Evolutionary conservation across 495 filamentous ascomycete species (phyloP).

Genomic region (Penicillium canariense): DNA sequence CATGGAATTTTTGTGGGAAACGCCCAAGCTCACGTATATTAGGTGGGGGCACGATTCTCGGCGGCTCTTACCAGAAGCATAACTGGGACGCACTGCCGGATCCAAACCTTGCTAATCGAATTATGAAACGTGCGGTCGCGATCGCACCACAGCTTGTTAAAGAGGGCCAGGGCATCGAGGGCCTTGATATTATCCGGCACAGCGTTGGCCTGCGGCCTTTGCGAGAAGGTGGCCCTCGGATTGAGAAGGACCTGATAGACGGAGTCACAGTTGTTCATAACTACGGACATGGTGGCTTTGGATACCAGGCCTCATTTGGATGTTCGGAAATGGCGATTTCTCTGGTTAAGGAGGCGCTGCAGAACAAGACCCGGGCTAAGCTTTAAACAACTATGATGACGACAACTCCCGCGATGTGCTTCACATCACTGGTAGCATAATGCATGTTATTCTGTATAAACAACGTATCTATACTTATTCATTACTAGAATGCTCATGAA

Average conservation of each 20-base stretch:
- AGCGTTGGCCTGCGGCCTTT: constrained; percentile 83
- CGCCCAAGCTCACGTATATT: not conserved
- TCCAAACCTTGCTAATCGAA: constrained; percentile 73
- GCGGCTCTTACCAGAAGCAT: constrained; percentile 80
- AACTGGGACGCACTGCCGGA: constrained; percentile 83
- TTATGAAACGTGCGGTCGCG: constrained; percentile 82
- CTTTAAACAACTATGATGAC: constrained; percentile 31
- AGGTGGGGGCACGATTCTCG: constrained; percentile 75
- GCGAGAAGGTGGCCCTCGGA: constrained; percentile 69
- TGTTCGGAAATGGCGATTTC: constrained; percentile 67
- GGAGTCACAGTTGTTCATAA: constrained; percentile 85
- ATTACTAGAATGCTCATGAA: not conserved
- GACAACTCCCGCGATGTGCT: too few relatives aligned
- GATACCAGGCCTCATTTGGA: constrained; percentile 85
- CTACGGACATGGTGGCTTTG: constrained; percentile 95
- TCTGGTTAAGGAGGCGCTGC: constrained; percentile 64
- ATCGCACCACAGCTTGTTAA: constrained; percentile 69
- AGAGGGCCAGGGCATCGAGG: constrained; percentile 73
- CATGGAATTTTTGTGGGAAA: not conserved
- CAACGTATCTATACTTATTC: not conserved
- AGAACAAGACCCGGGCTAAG: constrained; percentile 33
- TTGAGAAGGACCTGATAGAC: constrained; percentile 76
- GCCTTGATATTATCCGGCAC: constrained; percentile 80
- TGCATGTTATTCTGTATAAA: not conserved
- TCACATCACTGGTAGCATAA: not conserved